A percentile compares a stretch with the other conserved stretches of the same genome.
These are phyloP conservation scores for Tetragonia tetragonoides DNA, from an alignment of 148 eudicot species.

Conservation along the genomic window DNA sequence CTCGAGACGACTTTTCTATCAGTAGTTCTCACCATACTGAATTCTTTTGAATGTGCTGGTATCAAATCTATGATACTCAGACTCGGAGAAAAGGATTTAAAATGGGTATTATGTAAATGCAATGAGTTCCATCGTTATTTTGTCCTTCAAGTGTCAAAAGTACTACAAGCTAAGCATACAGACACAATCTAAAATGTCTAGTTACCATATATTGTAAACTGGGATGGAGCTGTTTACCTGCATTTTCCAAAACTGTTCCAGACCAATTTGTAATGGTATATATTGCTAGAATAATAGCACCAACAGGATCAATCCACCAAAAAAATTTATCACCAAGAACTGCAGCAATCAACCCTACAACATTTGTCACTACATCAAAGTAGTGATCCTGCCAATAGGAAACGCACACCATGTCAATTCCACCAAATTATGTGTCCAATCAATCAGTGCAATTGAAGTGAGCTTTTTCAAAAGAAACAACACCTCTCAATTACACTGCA, in stretches of 20 bases:
- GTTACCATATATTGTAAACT: background rate
- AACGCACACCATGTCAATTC: background rate
- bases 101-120: too few relatives aligned
- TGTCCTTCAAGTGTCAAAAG: too few relatives aligned
- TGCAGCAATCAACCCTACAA: constrained; percentile 71
- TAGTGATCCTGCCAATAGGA: constrained; percentile 58
- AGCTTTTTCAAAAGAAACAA: background rate
- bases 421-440: background rate
- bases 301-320: constrained; percentile 81
- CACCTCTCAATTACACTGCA: too few relatives aligned
- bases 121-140: too few relatives aligned
- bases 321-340: constrained; percentile 59
- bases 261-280: constrained; percentile 75
- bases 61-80: too few relatives aligned
- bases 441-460: background rate
- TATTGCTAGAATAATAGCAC: constrained; percentile 59
- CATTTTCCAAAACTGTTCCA: constrained; percentile 75
- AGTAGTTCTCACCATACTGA: too few relatives aligned
- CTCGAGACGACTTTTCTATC: background rate
- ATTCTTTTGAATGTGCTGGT: too few relatives aligned
- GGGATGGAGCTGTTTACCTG: constrained; percentile 36
- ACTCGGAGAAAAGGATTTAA: too few relatives aligned
- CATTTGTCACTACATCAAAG: constrained; percentile 76
- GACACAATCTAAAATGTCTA: background rate
- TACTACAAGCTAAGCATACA: background rate